Percentiles rank a stretch among this genome's conserved stretches.
phyloP scores from a whole-genome alignment of 768 basidiomycete genomes.

The Postia placenta region DNA sequence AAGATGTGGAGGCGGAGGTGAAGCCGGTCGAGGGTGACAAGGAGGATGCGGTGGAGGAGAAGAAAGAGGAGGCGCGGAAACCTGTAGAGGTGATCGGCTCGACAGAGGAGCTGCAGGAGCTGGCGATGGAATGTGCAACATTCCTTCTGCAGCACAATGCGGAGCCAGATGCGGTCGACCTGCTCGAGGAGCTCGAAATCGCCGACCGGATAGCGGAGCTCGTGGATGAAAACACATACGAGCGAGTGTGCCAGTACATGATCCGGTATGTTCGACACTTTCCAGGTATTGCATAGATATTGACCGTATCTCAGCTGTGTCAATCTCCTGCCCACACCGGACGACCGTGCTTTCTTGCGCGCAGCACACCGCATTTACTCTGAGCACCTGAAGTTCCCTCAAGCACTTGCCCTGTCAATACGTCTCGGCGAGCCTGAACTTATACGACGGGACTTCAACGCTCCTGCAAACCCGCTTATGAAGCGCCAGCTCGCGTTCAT shows the following conservation, averaged over 20 bases:
- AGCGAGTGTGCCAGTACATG: slow-evolving; percentile 94
- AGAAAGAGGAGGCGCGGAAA: slow-evolving; percentile 16
- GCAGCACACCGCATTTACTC: slow-evolving; percentile 89
- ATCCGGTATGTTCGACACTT: slow-evolving; percentile 53
- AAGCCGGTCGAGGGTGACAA: slow-evolving; percentile 11
- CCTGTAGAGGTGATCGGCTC: slow-evolving; percentile 41
- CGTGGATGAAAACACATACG: slow-evolving; percentile 84
- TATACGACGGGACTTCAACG: slow-evolving; percentile 82
- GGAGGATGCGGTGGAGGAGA: slow-evolving; percentile 18
- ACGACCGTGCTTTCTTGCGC: slow-evolving; percentile 83
- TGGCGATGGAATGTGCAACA: slow-evolving; percentile 79
- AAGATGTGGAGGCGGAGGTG: slow-evolving; percentile 23
- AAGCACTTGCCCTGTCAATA: slow-evolving; percentile 84
- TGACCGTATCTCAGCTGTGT: slow-evolving; percentile 59
- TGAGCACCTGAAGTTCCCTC: slow-evolving; percentile 81
- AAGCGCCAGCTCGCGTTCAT: slow-evolving; percentile 92
- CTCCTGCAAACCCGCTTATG: slow-evolving; percentile 92
- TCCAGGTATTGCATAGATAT: too few species aligned
- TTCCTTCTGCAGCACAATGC: slow-evolving; percentile 94
- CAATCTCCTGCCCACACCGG: slow-evolving; percentile 84
- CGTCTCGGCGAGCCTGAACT: slow-evolving; percentile 75
- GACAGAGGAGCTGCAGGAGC: slow-evolving; percentile 65
- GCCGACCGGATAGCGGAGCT: slow-evolving; percentile 70
- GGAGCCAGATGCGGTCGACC: slow-evolving; percentile 96
- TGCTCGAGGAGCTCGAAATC: slow-evolving; percentile 90